phyloP scores from a whole-genome alignment of 805 yeast genomes.

The Suhomyces sp. region DNA sequence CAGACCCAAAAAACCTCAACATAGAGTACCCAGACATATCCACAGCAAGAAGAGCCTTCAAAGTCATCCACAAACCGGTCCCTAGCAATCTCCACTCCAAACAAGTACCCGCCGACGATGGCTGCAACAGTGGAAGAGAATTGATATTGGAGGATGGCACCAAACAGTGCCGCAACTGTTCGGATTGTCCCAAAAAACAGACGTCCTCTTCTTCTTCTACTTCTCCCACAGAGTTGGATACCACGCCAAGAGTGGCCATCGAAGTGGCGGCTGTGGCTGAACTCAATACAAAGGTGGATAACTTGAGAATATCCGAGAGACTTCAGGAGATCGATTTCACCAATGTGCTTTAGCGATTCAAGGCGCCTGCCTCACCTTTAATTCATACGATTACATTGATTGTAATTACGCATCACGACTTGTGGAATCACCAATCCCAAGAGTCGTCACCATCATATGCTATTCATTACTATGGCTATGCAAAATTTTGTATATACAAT shows the following conservation, averaged over 20 bases:
- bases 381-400: too few species aligned
- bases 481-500: constrained; percentile 4
- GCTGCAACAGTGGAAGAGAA: not conserved
- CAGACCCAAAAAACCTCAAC: not conserved
- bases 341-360: not conserved
- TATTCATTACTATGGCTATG: not conserved
- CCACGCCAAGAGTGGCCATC: constrained; percentile 11
- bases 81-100: not conserved
- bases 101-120: constrained; percentile 5
- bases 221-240: constrained; percentile 12
- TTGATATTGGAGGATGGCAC: constrained; percentile 18
- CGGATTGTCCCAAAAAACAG: constrained; percentile 21
- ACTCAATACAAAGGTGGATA: constrained; percentile 7
- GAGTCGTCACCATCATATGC: too few species aligned
- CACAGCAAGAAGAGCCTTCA: too few species aligned
- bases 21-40: too few species aligned
- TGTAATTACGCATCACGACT: too few species aligned
- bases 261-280: constrained; percentile 10
- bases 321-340: constrained; percentile 4
- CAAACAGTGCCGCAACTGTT: constrained; percentile 28
- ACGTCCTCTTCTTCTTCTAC: too few species aligned
- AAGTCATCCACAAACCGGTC: not conserved
- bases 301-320: constrained; percentile 1
- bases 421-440: too few species aligned
- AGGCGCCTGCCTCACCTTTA: too few species aligned